Base-by-base conservation (phyloP, 2,329 filamentous ascomycete genomes). In the Nannizziopsis arthrosporioides region DNA sequence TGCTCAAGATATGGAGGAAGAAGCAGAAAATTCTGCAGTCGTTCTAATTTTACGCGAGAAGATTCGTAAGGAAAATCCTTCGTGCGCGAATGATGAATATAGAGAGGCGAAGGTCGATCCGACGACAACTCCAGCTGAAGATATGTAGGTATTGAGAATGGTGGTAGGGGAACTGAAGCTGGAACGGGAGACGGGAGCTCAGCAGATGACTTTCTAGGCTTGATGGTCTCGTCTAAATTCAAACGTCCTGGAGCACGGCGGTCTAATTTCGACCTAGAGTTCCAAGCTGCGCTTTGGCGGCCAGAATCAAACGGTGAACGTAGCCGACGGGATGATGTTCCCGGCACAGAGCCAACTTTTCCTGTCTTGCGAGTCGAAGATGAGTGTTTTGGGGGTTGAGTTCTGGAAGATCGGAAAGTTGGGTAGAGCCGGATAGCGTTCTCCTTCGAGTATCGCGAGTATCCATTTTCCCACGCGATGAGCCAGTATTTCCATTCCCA, bases 11-110 rank as follows among this genome's bases (percentile, higher is more conserved):
- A 85, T 0, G 80, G 76, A 0, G 90, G 88, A 2, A 98, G 70
- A 19, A 88, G 72, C 5, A 98, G 67, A 52, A 95, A 93, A 62
- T 96, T 96, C 55, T 86, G 76, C 10, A 98, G 73, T 35, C 93
- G 81, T 63, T 96, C 87, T 51, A 96, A 84, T 63, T 96, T 96
- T 58, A 94, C 78, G 27, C 83, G 83, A 17, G 86, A 90, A 3
- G 89, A 94, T 64, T 98, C 92, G 65, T 95, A 96, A 0, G 88
- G 87, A 18, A 78, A 77, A 52, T 81, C 78, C 52, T 64, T 72
- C 35, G 68, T 68, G 4, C 69, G 63, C 4, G 78, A 72, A 9
- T 75, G 74, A 57, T 81, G 77, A 35, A 82, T 80, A 56, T 81
- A 82, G 45, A 81, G 61, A 1, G 77, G 74, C 14, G 79, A 81